These are phyloP conservation scores for Linanthus parryae DNA, from an alignment of 148 eudicot genomes.

Conservation along the genomic window DNA sequence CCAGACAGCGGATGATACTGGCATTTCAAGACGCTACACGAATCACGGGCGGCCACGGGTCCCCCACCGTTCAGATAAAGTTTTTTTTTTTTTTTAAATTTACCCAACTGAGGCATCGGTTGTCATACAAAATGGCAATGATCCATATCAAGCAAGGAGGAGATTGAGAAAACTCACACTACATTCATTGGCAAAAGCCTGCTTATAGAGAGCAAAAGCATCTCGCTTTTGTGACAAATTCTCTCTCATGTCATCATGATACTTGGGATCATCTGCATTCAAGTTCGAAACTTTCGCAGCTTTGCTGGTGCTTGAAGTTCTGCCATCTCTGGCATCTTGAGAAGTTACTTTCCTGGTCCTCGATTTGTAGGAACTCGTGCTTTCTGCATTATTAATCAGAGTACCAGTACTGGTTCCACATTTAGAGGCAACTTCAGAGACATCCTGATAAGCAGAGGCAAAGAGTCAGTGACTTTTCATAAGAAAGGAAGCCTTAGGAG, in stretches of 20 bases:
- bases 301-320: slow-evolving; percentile 27
- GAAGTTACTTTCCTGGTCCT: slow-evolving; percentile 27
- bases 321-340: slow-evolving; percentile 21
- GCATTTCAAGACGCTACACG: too few species aligned
- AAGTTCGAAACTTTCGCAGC: slow-evolving; percentile 17
- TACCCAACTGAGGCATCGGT: too few species aligned
- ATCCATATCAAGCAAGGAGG: too few species aligned
- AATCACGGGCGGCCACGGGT: too few species aligned
- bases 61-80: too few species aligned
- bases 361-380: slow-evolving; percentile 55
- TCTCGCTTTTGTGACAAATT: slow-evolving; percentile 14
- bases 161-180: slow-evolving; percentile 31
- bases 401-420: slow-evolving; percentile 27
- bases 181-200: slow-evolving; percentile 16
- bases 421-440: slow-evolving; percentile 32
- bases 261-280: slow-evolving; percentile 4
- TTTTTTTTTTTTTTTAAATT: too few species aligned
- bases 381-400: slow-evolving; percentile 52
- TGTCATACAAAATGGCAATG: too few species aligned
- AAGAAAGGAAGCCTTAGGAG: slow-evolving; percentile 5
- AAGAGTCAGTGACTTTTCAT: neutral
- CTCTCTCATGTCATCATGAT: slow-evolving; percentile 14
- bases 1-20: too few species aligned
- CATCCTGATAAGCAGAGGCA: slow-evolving; percentile 34
- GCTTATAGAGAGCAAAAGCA: slow-evolving; percentile 7